A percentile compares a stretch with the other conserved stretches of the same genome.
Evolutionary conservation across 2,329 filamentous ascomycete species (phyloP).

Genomic region (Ceratocystis alfenasii): DNA sequence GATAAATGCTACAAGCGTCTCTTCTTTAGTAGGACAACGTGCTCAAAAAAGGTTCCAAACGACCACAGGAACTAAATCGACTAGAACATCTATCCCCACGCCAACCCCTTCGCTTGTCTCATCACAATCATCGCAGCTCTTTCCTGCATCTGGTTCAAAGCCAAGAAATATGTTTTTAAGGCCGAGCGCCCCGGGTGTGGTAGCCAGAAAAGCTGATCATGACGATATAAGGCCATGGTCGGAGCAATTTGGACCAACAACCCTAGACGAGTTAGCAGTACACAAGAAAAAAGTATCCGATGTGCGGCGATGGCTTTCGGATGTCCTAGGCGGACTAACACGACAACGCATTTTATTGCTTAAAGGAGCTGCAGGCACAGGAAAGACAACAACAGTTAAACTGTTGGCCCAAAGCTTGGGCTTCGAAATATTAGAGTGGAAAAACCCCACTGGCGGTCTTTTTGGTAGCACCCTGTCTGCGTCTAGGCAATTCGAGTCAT

Average conservation of each 20-base stretch:
- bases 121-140: conserved; percentile 4
- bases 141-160: conserved; percentile 25
- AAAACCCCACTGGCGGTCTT: conserved; percentile 57
- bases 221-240: conserved; percentile 69
- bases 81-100: conserved; percentile 20
- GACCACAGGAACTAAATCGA: background rate
- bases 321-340: conserved; percentile 53
- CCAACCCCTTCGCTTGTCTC: conserved; percentile 22
- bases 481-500: conserved; percentile 80
- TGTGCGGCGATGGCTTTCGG: conserved; percentile 70
- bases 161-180: conserved; percentile 43
- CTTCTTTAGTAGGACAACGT: conserved; percentile 44
- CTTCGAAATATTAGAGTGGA: conserved; percentile 78
- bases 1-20: conserved; percentile 30
- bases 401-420: conserved; percentile 67
- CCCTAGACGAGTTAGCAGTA: conserved; percentile 74
- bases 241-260: conserved; percentile 65
- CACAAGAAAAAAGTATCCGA: conserved; percentile 90
- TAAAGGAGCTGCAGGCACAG: conserved; percentile 81
- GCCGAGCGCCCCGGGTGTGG: conserved; percentile 28
- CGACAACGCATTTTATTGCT: conserved; percentile 67
- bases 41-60: conserved; percentile 42
- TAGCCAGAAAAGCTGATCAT: conserved; percentile 26
- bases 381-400: conserved; percentile 79
- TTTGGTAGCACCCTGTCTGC: conserved; percentile 55